Evolutionary conservation across 805 yeast genomes (phyloP).

Genomic region (Yarrowia alimentaria): DNA sequence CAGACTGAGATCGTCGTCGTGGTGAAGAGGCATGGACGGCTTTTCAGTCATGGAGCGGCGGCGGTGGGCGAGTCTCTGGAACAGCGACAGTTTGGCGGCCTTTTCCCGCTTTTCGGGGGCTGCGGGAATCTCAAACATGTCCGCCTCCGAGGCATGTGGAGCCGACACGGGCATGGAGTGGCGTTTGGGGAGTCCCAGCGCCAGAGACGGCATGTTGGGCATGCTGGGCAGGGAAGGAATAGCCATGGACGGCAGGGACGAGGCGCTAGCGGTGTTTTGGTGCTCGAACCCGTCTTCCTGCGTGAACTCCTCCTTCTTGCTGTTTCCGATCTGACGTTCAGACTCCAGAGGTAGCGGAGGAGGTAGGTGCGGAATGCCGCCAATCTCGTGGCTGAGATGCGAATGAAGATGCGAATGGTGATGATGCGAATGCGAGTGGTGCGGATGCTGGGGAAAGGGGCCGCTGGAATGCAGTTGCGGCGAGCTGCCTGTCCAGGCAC

Average conservation of each 20-base stretch:
- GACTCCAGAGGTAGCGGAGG: conserved; percentile 17
- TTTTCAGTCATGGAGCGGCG: conserved; percentile 16
- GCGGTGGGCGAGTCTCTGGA: conserved; percentile 13
- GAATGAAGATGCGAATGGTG: conserved; percentile 2
- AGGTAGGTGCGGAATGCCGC: conserved; percentile 4
- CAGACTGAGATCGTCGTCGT: conserved; percentile 3
- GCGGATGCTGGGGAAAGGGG: background rate
- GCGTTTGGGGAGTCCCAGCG: conserved; percentile 5
- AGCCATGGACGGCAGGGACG: conserved; percentile 5
- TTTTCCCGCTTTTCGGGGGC: background rate
- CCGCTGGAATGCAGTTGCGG: too few relatives aligned
- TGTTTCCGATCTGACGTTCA: too few relatives aligned
- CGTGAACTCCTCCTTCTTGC: conserved; percentile 1
- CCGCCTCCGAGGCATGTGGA: background rate
- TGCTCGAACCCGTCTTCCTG: conserved; percentile 5
- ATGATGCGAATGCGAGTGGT: conserved; percentile 1
- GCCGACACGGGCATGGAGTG: conserved; percentile 7
- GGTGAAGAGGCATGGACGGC: background rate
- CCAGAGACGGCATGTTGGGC: conserved; percentile 1
- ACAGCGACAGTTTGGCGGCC: conserved; percentile 4
- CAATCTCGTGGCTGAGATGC: background rate
- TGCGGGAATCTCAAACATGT: conserved; percentile 14
- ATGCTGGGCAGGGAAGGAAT: background rate
- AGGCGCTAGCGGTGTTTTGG: background rate
- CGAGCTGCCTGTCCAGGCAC: too few relatives aligned